Evolutionary conservation across 352 stramenopile genomes (phyloP).

Genomic region (Pelagophyceae sp.): DNA sequence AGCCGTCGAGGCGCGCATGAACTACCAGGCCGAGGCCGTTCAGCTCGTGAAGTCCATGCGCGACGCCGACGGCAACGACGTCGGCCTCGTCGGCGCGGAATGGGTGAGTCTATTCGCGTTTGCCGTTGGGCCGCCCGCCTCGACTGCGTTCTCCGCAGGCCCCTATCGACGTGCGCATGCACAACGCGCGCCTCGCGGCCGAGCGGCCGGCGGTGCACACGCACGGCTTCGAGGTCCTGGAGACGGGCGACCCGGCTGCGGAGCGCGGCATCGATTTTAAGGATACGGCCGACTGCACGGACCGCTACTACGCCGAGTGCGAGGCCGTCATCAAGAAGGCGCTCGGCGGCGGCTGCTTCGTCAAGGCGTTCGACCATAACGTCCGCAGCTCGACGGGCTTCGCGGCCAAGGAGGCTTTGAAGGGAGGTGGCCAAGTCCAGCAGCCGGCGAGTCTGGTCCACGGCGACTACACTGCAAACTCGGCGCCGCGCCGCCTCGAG

Average conservation of each 20-base stretch:
- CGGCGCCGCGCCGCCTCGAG: background rate
- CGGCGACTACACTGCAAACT: background rate
- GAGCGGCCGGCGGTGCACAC: too few species aligned
- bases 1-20: too few species aligned
- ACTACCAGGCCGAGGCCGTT: too few species aligned
- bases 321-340: background rate
- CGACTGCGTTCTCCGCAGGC: too few species aligned
- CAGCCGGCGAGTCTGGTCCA: background rate
- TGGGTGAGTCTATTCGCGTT: too few species aligned
- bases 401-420: background rate
- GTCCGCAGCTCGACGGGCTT: background rate
- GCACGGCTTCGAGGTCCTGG: background rate
- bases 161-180: too few species aligned
- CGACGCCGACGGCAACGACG: too few species aligned
- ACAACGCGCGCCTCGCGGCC: too few species aligned
- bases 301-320: background rate
- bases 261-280: background rate
- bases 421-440: background rate
- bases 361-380: conserved; percentile 16
- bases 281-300: background rate
- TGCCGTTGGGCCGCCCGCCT: too few species aligned
- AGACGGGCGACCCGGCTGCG: background rate
- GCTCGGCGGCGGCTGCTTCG: too few species aligned
- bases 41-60: too few species aligned
- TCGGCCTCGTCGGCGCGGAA: too few species aligned